A percentile compares a stretch with the other conserved stretches of the same genome.
Evolutionary conservation across 768 basidiomycete genomes (phyloP).

Genomic region (Phanerochaete sordida): DNA sequence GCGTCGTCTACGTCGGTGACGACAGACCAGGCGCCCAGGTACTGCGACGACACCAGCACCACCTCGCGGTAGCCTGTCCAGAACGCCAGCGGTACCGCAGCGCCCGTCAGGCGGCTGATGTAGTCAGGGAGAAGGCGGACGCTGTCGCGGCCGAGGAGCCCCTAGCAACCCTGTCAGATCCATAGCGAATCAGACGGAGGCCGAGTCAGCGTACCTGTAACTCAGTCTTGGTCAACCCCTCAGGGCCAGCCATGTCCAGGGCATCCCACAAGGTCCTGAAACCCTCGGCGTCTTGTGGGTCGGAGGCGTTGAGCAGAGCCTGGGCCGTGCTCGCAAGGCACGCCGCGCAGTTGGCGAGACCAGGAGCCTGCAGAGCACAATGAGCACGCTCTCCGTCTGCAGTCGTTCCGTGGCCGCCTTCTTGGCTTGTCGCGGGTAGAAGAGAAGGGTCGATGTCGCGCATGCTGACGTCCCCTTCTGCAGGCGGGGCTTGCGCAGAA

Average conservation of each 20-base stretch:
- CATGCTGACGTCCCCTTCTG: not conserved
- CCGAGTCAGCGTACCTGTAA: not conserved
- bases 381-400: conserved; percentile 15
- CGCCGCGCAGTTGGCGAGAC: not conserved
- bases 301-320: not conserved
- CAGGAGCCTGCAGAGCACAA: not conserved
- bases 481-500: not conserved
- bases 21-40: conserved; percentile 55
- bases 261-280: not conserved
- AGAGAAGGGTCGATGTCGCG: not conserved
- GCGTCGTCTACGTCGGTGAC: conserved; percentile 9
- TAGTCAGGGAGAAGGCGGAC: conserved; percentile 23
- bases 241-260: not conserved
- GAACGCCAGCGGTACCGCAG: conserved; percentile 52
- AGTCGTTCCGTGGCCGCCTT: conserved; percentile 15
- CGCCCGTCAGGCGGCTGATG: conserved; percentile 41
- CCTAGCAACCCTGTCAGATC: not conserved
- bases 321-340: not conserved
- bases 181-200: not conserved
- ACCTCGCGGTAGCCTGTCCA: conserved; percentile 63
- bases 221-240: not conserved
- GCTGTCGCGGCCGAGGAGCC: conserved; percentile 3
- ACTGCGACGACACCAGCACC: conserved; percentile 52
- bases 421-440: not conserved
- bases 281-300: not conserved